A percentile compares a stretch with the other conserved stretches of the same genome.
These are phyloP conservation scores for Podospora pseudopauciseta DNA, from an alignment of 495 filamentous ascomycete species.

Conservation along the genomic window DNA sequence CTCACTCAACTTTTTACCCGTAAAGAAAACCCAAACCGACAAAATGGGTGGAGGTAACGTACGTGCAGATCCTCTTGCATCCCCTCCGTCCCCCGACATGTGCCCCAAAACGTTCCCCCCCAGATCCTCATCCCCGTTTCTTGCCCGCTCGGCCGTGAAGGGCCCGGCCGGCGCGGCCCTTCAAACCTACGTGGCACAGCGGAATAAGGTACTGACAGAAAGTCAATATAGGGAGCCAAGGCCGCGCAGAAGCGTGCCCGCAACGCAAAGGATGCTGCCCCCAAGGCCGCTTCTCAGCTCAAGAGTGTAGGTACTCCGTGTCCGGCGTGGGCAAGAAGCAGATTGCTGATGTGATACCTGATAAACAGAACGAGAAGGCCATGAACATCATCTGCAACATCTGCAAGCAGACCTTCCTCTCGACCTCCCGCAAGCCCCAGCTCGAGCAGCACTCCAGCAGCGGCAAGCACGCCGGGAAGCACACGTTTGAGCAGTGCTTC, in stretches of 20 bases:
- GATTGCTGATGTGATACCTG: no score
- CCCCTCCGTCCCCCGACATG: conserved; percentile 5
- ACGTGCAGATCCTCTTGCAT: conserved; percentile 22
- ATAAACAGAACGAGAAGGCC: conserved; percentile 46
- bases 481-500: conserved; percentile 52
- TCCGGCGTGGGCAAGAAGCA: no score
- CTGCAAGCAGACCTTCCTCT: conserved; percentile 56
- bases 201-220: conserved; percentile 2
- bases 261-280: conserved; percentile 45
- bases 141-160: not conserved
- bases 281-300: conserved; percentile 54
- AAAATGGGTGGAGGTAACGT: conserved; percentile 54
- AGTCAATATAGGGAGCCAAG: conserved; percentile 48
- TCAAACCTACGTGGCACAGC: conserved; percentile 5
- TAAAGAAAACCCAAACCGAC: conserved; percentile 6
- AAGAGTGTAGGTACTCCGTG: conserved; percentile 42
- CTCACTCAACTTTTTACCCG: not conserved
- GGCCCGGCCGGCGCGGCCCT: not conserved
- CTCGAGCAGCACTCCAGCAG: conserved; percentile 22
- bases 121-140: not conserved
- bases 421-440: conserved; percentile 46
- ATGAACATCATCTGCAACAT: conserved; percentile 55
- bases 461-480: conserved; percentile 25
- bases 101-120: not conserved
- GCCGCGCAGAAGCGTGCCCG: conserved; percentile 57